Percentiles rank a stretch among this genome's conserved stretches.
Conservation (phyloP, 2,329 filamentous ascomycete genomes). For the Myotisia sp. region DNA sequence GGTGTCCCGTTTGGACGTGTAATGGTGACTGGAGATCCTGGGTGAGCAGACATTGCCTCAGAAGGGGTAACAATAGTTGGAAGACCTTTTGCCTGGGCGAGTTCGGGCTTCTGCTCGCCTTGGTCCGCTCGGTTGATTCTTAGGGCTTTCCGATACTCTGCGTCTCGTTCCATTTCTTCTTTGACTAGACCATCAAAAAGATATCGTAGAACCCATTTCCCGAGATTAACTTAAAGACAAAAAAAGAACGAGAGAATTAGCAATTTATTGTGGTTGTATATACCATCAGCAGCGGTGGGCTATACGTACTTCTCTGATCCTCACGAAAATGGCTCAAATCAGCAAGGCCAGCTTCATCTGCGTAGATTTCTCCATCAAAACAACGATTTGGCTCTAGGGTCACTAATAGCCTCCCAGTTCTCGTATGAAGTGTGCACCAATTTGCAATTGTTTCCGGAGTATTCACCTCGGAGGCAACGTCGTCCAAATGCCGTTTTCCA, state of each 20-base stretch:
- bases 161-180: slow-evolving; percentile 75
- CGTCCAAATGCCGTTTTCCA: slow-evolving; percentile 84
- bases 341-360: slow-evolving; percentile 66
- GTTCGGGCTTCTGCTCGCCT: slow-evolving; percentile 40
- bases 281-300: too few species aligned
- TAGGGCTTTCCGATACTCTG: slow-evolving; percentile 54
- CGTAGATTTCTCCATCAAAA: slow-evolving; percentile 95
- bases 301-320: slow-evolving; percentile 72
- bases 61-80: slow-evolving; percentile 22
- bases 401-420: slow-evolving; percentile 81
- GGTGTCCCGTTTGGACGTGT: slow-evolving; percentile 48
- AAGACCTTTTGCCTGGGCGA: slow-evolving; percentile 48
- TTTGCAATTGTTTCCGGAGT: slow-evolving; percentile 80
- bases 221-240: slow-evolving; percentile 61
- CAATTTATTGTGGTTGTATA: background rate
- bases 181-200: slow-evolving; percentile 80
- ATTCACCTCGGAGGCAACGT: slow-evolving; percentile 75
- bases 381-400: slow-evolving; percentile 88
- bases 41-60: background rate
- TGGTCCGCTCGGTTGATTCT: slow-evolving; percentile 49
- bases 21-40: slow-evolving; percentile 37
- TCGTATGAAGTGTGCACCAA: slow-evolving; percentile 90
- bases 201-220: slow-evolving; percentile 90
- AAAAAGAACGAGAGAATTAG: slow-evolving; percentile 1
- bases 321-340: slow-evolving; percentile 71